phyloP scores from a whole-genome alignment of 768 basidiomycete species.

The Rickenella mellea region DNA sequence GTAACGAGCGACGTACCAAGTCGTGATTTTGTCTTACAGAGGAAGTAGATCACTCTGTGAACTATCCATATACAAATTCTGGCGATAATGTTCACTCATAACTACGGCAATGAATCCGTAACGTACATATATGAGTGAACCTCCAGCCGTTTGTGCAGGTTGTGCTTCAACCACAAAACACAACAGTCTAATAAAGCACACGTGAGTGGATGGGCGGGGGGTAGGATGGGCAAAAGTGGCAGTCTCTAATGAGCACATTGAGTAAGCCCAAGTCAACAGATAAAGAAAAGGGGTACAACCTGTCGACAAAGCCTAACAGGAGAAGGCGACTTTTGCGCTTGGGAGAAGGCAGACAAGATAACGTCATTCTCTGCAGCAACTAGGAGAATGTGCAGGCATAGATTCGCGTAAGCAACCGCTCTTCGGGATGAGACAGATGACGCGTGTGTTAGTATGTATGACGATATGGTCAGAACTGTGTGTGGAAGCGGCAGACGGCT shows the following conservation, averaged over 20 bases:
- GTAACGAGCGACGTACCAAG: slow-evolving; percentile 34
- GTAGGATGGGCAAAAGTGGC: slow-evolving; percentile 37
- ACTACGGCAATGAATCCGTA: neutral
- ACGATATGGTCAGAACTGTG: slow-evolving; percentile 47
- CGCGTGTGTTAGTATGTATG: slow-evolving; percentile 60
- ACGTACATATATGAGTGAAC: slow-evolving; percentile 47
- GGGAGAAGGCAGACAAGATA: slow-evolving; percentile 36
- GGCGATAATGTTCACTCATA: neutral
- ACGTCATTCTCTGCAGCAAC: slow-evolving; percentile 38
- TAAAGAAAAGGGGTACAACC: slow-evolving; percentile 22
- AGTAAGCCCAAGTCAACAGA: slow-evolving; percentile 1
- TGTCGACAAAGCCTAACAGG: slow-evolving; percentile 54
- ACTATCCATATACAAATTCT: slow-evolving; percentile 51
- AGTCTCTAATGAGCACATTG: slow-evolving; percentile 27
- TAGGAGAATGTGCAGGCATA: slow-evolving; percentile 45
- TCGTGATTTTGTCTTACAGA: slow-evolving; percentile 43
- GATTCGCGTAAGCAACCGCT: slow-evolving; percentile 51
- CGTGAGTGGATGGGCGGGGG: slow-evolving; percentile 33
- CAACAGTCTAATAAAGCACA: slow-evolving; percentile 61
- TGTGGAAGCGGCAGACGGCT: slow-evolving; percentile 25
- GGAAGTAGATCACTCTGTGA: slow-evolving; percentile 45
- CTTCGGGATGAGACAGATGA: slow-evolving; percentile 49
- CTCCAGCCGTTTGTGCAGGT: slow-evolving; percentile 54
- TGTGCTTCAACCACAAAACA: slow-evolving; percentile 62
- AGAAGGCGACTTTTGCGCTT: slow-evolving; percentile 21